Base-by-base conservation (phyloP, 164 flowering plant genomes). In the Magnolia officinalis region DNA sequence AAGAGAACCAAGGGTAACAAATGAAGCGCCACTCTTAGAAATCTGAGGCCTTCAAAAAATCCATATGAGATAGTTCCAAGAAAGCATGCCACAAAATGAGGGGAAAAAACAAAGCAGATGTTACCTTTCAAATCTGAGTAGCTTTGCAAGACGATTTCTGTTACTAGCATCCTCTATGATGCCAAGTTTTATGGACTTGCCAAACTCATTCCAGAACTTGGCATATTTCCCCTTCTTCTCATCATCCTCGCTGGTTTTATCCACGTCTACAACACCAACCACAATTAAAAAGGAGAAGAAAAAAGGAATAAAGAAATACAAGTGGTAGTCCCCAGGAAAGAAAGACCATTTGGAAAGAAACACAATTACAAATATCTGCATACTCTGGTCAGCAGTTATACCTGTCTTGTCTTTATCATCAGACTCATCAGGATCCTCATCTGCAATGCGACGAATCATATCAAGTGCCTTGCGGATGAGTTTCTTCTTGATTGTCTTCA, bases 201-300 rank as follows among this genome's bases (percentile, higher is more conserved):
- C 98, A 86, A 94, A 96, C 81, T 94, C 98, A 77, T 96, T 92
- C 98, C 98, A 96, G 86, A 96, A 96, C 80, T 89, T 91, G 0
- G 97, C 78, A 65, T 96, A 96, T 74, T 91, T 88, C 51, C 98
- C 99, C 78, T 85, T 94, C 87, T 96, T 96, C 72, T 92, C 99
- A 85, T 91, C 86, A 70, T 81, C 78, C 67, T 90, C 96, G 72
- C 78, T 61, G 20, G 90, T 83, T 77, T 91, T 85, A 70, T 91
- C 94, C 64, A 81, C 83, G 31, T 92, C 98, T 91, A 87, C 59
- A 70, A 55, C 20, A 8, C 29, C 74, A 70, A 23, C 63, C 74
- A 66, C 19, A 64, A 31, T 58, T n/a, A 73, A 79, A 37, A 55
- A 10, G 20, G 11, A 59, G n/a, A 66, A 14, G 9, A 19, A 64